Base-by-base conservation (phyloP, 148 eudicot species). In the Camellia sinensis region DNA sequence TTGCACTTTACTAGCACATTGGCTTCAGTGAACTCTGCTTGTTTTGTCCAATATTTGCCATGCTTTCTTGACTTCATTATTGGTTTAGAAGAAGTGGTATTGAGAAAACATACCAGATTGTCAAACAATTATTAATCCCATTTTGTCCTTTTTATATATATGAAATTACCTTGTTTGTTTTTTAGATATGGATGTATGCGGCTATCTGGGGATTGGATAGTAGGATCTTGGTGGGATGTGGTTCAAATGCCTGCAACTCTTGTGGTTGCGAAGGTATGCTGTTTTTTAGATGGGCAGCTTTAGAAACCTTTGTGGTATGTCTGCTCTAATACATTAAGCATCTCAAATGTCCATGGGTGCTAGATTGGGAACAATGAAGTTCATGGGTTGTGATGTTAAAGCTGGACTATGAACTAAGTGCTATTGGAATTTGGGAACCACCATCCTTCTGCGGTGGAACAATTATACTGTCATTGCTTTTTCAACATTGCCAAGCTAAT, bases 111-210 rank as follows among this genome's bases (percentile, higher is more conserved):
- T 52, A 15, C 22, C 9, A 48, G 53, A 45, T 48, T 73, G 43
- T 73, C 59, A 56, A 61, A 71, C 67, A 71, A 67, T 67, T 65
- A 67, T 67, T 48, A 78, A 61, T 52, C 69, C 18, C 45, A 41
- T 37, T 73, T 56, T 67, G 37, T 76, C 78, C 79, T 71, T n/a
- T 80, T 19, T 72, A 78, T 77, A 63, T 75, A 87, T 60, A 79
- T 87, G 86, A 85, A 85, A 84, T 88, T 84, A 81, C 87, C 81
- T 80, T 80, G 71, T 88, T 85, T 85, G 86, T 82, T 79, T 92
- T 88, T 85, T 95, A 88, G 97, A 90, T 93, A 80, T 84, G 97
- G 91, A 88, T 90, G 76, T 88, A 53, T 88, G 94, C 90, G 75
- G 91, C 91, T 71, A 80, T 91, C 79, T 82, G 90, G 91, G 92